Percentiles rank a stretch among this genome's conserved stretches.
Evolutionary conservation across 78 protist genomes (phyloP).

Genomic region (Emiliania huxleyi): DNA sequence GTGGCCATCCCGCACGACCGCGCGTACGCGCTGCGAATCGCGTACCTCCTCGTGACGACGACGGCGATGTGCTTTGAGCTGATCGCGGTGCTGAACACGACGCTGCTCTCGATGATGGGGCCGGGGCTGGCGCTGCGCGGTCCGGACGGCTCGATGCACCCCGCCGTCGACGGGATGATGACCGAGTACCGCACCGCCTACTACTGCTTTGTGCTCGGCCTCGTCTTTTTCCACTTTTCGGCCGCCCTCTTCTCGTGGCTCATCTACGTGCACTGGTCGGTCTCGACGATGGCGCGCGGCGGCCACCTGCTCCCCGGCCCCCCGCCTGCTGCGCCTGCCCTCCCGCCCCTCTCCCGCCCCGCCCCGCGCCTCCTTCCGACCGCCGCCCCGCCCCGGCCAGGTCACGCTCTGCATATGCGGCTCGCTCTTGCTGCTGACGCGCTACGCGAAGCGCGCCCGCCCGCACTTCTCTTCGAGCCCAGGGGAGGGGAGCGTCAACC

Average conservation of each 20-base stretch:
- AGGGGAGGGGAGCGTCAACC: too few species aligned
- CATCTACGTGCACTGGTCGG: not conserved
- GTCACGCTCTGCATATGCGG: not conserved
- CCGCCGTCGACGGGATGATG: slow-evolving; percentile 17
- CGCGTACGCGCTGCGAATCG: not conserved
- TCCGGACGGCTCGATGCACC: slow-evolving; percentile 2
- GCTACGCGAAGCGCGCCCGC: not conserved
- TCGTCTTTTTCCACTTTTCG: not conserved
- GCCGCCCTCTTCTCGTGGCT: not conserved
- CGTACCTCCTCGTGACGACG: not conserved
- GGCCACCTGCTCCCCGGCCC: too few species aligned
- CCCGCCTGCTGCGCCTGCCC: too few species aligned
- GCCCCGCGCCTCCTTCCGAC: too few species aligned
- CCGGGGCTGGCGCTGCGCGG: slow-evolving; percentile 23
- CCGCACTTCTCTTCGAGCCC: too few species aligned
- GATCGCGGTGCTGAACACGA: slow-evolving; percentile 6
- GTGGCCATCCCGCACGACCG: not conserved
- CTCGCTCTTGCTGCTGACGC: not conserved
- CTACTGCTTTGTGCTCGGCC: not conserved
- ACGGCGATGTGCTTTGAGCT: not conserved
- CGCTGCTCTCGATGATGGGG: slow-evolving; percentile 21
- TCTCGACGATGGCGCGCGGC: not conserved
- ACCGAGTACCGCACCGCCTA: not conserved
- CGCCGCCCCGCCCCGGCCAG: too few species aligned
- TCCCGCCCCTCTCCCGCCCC: too few species aligned